Conservation (phyloP, 805 yeast genomes). For the Yamadazyma phyllophila region DNA sequence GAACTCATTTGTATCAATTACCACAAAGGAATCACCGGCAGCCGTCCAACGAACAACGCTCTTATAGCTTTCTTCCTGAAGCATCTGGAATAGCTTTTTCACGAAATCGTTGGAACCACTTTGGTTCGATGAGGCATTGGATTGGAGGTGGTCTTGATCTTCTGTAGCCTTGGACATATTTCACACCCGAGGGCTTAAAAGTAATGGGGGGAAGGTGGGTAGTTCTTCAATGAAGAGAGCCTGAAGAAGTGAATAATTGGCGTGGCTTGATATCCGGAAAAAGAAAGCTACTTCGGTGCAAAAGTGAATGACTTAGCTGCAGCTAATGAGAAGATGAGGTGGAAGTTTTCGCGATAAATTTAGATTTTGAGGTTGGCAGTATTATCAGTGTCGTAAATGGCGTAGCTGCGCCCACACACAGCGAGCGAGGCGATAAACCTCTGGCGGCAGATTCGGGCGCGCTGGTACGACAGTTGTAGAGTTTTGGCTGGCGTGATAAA, state of each 20-base stretch:
- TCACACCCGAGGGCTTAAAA: not conserved
- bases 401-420: no score
- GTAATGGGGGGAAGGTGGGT: not conserved
- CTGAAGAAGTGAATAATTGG: no score
- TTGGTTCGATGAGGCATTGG: slow-evolving; percentile 28
- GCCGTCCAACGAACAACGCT: slow-evolving; percentile 83
- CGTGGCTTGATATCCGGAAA: no score
- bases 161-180: slow-evolving; percentile 7
- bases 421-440: no score
- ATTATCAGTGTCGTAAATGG: no score
- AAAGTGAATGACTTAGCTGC: not conserved
- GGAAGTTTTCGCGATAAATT: not conserved
- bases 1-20: slow-evolving; percentile 84
- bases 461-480: no score
- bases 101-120: slow-evolving; percentile 75
- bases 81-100: slow-evolving; percentile 76
- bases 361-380: no score
- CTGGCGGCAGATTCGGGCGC: no score
- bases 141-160: slow-evolving; percentile 11
- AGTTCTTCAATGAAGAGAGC: not conserved
- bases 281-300: no score
- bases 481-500: no score
- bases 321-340: not conserved
- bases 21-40: slow-evolving; percentile 83
- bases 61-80: slow-evolving; percentile 74